Evolutionary conservation across 2,329 filamentous ascomycete genomes (phyloP), one percentile per base, ranked within the genome.

Genomic region (Ascosphaera pollenicola): DNA sequence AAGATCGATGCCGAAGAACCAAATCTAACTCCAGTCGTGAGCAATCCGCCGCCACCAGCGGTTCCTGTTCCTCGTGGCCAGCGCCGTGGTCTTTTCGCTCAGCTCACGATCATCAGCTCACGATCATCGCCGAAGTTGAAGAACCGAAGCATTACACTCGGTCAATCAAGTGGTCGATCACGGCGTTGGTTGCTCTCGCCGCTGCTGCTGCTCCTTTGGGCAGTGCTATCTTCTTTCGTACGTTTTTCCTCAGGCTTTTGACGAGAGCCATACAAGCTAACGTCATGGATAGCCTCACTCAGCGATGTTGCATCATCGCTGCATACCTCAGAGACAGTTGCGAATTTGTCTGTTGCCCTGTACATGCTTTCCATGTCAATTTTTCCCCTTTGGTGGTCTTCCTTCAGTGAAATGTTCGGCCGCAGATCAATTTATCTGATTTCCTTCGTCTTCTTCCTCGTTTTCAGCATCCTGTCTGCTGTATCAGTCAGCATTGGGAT

Each of bases 361-460:
- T 89, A 85, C 54, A 83, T 89, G 79, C 63, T 89, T 3, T 63
- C 70, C 47, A 82, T 89, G 79, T 71, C 74, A 40, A 81, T 89
- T 35, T 87, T 84, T 47, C 82, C 82, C 0, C 64, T 91, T 1
- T 89, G 81, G 81, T 89, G 79, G 79, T 82, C 77, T 1, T 76
- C 75, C 1, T 84, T 89, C 50, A 82, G 77, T 7, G 82, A 89
- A 48, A 58, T 58, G 3, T 51, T 66, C 1, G 82, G 82, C 10
- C 70, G 82, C 32, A 70, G 82, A 17, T 75, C 73, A n/a, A 78
- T 91, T 47, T 89, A 87, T 52, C 57, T 91, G 24, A 58, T 69
- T 26, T 84, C 78, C 0, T 89, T 89, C 53, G 53, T 65, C 17
- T 60, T 87, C 11, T 85, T 82, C 50, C 61, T 75, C 40, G 44